phyloP scores from a whole-genome alignment of 148 eudicot species.

The Camellia lanceoleosa region DNA sequence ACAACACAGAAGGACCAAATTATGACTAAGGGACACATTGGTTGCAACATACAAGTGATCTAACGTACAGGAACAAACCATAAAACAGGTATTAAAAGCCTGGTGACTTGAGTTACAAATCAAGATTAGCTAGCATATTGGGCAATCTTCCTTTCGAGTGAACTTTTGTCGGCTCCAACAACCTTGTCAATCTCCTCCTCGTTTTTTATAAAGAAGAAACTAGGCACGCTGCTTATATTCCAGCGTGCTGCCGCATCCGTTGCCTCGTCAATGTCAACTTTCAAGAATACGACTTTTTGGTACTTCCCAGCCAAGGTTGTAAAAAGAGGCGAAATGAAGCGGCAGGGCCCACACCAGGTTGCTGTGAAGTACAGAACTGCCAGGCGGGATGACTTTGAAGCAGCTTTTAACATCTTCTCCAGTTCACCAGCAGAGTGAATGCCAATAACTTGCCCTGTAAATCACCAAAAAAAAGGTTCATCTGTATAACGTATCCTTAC shows the following conservation, averaged over 20 bases:
- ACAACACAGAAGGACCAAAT: neutral
- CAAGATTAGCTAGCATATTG: slow-evolving; percentile 32
- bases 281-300: slow-evolving; percentile 48
- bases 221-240: slow-evolving; percentile 60
- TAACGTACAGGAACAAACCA: neutral
- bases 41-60: neutral
- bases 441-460: slow-evolving; percentile 52
- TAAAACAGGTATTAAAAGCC: neutral
- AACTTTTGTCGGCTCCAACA: slow-evolving; percentile 55
- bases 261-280: slow-evolving; percentile 63
- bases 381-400: slow-evolving; percentile 42
- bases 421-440: slow-evolving; percentile 42
- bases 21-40: neutral
- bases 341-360: slow-evolving; percentile 80
- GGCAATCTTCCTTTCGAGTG: slow-evolving; percentile 53
- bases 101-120: neutral
- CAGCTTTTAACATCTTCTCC: slow-evolving; percentile 43
- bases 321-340: slow-evolving; percentile 49
- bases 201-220: slow-evolving; percentile 53
- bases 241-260: slow-evolving; percentile 52
- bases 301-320: slow-evolving; percentile 49
- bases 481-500: neutral
- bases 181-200: slow-evolving; percentile 55
- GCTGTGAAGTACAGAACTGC: slow-evolving; percentile 66
- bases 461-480: slow-evolving; percentile 1